Base-by-base conservation (phyloP, 202 grass and related monocot species). In the Bolboschoenoplectus hybrid region DNA sequence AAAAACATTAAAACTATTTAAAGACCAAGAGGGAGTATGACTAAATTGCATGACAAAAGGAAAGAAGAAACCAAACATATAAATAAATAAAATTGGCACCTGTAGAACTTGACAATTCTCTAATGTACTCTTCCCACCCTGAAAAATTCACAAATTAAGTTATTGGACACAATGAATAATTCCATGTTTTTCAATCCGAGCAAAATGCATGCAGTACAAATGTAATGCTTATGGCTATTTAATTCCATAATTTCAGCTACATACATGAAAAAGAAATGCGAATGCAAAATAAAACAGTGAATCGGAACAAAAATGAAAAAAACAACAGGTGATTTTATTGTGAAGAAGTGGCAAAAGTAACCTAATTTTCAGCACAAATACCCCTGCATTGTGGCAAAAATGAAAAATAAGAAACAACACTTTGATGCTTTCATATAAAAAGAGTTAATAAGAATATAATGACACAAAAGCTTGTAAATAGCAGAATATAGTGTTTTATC, bases 81-180 rank as follows among this genome's bases (percentile, higher is more conserved):
- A 64, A 20, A 26, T 38, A 74, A 82, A 67, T 58, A 85, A 56
- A 11, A 40, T 5, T 0, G 17, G 9, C 85, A 99, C 97, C 97
- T 97, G 97, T 74, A 99, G 86, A 94, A 99, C 88, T 90, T 97
- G 92, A 86, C 97, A 99, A 67, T 99, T 99, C 58, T 97, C 92
- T 88, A 99, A 85, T 89, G 90, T 99, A 90, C 97, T 99, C 89
- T 88, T 94, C 56, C 93, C 93, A 6, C 97, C 97, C 97, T 97
- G 83, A 63, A 44, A 87, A 83, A 91, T 88, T 5, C 43, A 67
- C 16, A 84, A 14, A 63, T 47, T 88, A 81, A 71, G 62, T 63
- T 53, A 44, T 17, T 86, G 9, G 70, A 47, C 14, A 69, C 16
- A 12, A 35, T 67, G 17, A 45, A 82, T 8, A 81, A 12, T 6